Evolutionary conservation across 306 rosid species (phyloP), one percentile per base, ranked within the genome.

Genomic region (Casuarina cunninghamiana): DNA sequence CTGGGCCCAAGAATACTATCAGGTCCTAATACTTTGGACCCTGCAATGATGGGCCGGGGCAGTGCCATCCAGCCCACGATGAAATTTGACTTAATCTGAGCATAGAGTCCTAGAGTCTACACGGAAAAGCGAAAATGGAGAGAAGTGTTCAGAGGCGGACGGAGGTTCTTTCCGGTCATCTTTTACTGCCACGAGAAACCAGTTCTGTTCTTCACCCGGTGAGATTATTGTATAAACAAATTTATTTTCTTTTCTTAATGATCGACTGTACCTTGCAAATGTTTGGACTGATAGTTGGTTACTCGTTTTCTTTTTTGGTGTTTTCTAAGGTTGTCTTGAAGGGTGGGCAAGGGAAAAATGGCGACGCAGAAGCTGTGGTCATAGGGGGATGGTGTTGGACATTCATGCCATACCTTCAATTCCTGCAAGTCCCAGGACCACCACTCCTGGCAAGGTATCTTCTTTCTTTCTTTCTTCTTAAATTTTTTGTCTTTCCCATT

Each of bases 341-440:
- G 49, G 84, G 73, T 71, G 81, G 39, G 53, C 42, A 81, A 58
- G 44, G 70, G 85, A 82, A 81, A 63, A 63, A 69, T 54, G 81
- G 67, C 39, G 86, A 79, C 13, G 73, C 79, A 35, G 86, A 90
- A 58, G 88, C 93, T 7, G 92, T 94, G 38, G 83, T 94, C 74
- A 83, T 92, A 60, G 98, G 98, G 38, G 97, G 91, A 92, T 94
- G 98, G 97, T 92, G 37, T 80, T 94, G 87, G 98, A 92, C 74
- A 89, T 94, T 86, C 90, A 88, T 79, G 91, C 91, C 58, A 78
- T 71, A 44, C 85, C 88, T 61, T 84, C 85, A 15, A 39, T 67
- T 4, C 43, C 85, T 51, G 78, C 85, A 15, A 77, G 58, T 75
- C 83, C 87, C 53, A 42, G 85, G 71, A 77, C 88, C 77, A 87